A percentile compares a stretch with the other conserved stretches of the same genome.
phyloP scores from a whole-genome alignment of 805 yeast species.

The Ogataea corticis region DNA sequence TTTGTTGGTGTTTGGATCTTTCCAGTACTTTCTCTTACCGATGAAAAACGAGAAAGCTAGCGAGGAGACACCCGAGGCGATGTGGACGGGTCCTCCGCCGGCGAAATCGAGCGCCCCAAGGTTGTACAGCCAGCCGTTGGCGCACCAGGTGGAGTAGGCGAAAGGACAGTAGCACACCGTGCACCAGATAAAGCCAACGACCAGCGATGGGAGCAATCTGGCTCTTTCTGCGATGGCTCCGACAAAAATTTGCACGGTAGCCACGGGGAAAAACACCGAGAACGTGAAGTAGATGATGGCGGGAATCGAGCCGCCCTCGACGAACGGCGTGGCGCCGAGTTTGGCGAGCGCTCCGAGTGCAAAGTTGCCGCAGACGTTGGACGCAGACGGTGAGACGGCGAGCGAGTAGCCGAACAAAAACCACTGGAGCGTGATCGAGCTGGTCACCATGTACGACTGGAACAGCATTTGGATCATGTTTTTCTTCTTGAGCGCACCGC shows the following conservation, averaged over 20 bases:
- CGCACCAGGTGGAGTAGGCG: conserved; percentile 49
- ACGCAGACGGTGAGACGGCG: conserved; percentile 38
- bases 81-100: conserved; percentile 52
- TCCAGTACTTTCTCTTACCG: conserved; percentile 42
- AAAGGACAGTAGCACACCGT: conserved; percentile 47
- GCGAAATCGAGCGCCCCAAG: conserved; percentile 49
- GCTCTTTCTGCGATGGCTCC: conserved; percentile 49
- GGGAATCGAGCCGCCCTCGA: conserved; percentile 50
- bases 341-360: conserved; percentile 40
- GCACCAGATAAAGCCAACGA: conserved; percentile 42
- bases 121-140: conserved; percentile 44
- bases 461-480: conserved; percentile 45
- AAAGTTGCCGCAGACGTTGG: conserved; percentile 38
- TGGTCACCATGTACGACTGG: conserved; percentile 45
- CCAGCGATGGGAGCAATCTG: conserved; percentile 40
- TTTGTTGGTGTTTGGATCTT: conserved; percentile 30
- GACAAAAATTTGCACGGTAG: conserved; percentile 48
- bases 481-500: conserved; percentile 44
- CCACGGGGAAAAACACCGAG: conserved; percentile 47
- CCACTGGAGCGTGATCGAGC: conserved; percentile 42
- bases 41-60: conserved; percentile 42
- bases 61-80: conserved; percentile 45
- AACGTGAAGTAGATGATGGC: conserved; percentile 46
- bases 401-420: conserved; percentile 47
- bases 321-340: conserved; percentile 40